Evolutionary conservation across 140 eudicot genomes (phyloP), one percentile per base, ranked within the genome.

Genomic region (Flaveria floridana): DNA sequence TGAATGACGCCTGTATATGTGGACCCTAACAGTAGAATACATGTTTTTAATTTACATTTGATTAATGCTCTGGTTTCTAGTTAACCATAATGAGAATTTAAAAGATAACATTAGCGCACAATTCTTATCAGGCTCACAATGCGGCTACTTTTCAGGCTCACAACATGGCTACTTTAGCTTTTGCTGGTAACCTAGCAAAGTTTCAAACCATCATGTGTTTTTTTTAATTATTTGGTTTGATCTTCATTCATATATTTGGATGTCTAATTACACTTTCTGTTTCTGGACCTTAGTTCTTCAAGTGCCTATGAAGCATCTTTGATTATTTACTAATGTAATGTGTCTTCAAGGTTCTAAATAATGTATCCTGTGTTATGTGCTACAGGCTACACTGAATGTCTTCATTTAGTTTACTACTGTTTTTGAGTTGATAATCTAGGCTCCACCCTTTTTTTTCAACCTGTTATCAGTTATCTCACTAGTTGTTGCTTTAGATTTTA

Each of bases 301-400:
- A 19, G 66, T 66, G 68, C 53, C 23, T 75, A 50, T 8, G 53
- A 47, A 34, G 15, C 47, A 74, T 63, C 50, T 74, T 57, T 61
- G 6, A 4, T 59, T 37, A 15, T 23, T 2, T 65, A 66, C 20
- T 37, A n/a, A 23, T 26, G 25, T 56, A 16, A 34, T 0, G n/a
- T 57, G 52, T 39, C 75, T 77, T 68, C 12, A 23, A 77, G 48
- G 75, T 15, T 53, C 69, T 25, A 67, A 53, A 76, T 67, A 30
- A 39, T 57, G 50, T 56, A 51, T 28, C 16, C 16, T 41, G 46
- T 65, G 67, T 53, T 52, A 10, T 19, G 66, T 15, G 18, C 25
- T 76, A 65, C 7, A 76, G 30, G 41, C 25, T 65, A 65, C 3
- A 67, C 21, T 67, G 28, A 15, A 65, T 41, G 44, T 46, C 68